Evolutionary conservation across 257 asterid species (phyloP), one percentile per base, ranked within the genome.

Genomic region (Petunia axillaris): DNA sequence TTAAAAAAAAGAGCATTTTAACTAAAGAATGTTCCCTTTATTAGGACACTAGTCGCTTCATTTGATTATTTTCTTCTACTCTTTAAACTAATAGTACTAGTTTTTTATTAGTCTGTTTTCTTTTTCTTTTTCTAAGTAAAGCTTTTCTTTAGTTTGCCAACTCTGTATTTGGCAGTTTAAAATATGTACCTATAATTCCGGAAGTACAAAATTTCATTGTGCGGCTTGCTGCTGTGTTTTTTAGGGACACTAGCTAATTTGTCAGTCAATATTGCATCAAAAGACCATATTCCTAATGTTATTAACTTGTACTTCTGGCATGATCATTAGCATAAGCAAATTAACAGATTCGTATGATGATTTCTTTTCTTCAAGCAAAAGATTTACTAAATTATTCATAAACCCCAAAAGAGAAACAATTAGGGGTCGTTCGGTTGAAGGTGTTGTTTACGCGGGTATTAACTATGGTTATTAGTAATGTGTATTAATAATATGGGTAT

Each of bases 171-270:
- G 78, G 67, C 64, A 16, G 65, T 81, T 50, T 37, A 8, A 76
- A 62, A 84, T 78, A 37, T 46, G 44, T 50, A 68, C 0, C 60
- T 71, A 62, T 13, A 55, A 9, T 37, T 48, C 35, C 62, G 70
- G 46, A 39, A 77, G 75, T 50, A 83, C 75, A 48, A 71, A 82
- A 41, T 36, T 59, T 57, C 74, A 66, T 48, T 73, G 39, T 64
- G 79, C 80, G 81, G 82, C 73, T 58, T 63, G 75, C 50, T 83
- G 87, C 76, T 67, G 71, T 44, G 67, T 46, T 77, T 84, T 83
- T 75, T 41, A 44, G 85, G 82, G 78, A 84, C 89, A 86, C 35
- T 59, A 41, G 63, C 58, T 38, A 66, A 41, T 54, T 70, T 81
- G 55, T 65, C 15, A 55, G 41, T 13, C 6, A 50, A 35, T 71